These are phyloP conservation scores for Rhytidiadelphus loreus DNA, from an alignment of 225 moss, liverwort and hornwort genomes.

Conservation along the genomic window DNA sequence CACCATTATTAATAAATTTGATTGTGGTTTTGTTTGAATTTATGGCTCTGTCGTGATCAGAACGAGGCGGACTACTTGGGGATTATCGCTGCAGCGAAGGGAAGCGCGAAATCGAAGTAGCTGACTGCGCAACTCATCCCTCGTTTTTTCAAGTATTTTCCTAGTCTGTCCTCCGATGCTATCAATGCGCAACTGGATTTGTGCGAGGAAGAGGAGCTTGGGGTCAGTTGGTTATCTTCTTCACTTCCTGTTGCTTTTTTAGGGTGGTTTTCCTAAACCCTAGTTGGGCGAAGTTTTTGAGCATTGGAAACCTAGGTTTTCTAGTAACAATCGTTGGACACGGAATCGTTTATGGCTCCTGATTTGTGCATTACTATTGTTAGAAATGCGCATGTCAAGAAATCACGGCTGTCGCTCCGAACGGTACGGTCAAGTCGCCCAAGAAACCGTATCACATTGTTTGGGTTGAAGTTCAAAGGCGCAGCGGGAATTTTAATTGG, in stretches of 20 bases:
- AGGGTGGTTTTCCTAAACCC: conserved; percentile 17
- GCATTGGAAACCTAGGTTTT: background rate
- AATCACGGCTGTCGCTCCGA: background rate
- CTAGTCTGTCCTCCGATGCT: conserved; percentile 66
- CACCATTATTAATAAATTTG: background rate
- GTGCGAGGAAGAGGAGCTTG: conserved; percentile 97
- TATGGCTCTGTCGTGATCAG: conserved; percentile 21
- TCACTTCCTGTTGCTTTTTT: too few species aligned
- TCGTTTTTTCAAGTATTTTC: conserved; percentile 90
- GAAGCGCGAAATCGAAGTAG: conserved; percentile 88
- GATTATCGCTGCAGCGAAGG: conserved; percentile 89
- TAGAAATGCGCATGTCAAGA: conserved; percentile 11
- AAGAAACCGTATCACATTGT: background rate
- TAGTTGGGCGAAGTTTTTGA: background rate
- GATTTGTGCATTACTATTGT: background rate
- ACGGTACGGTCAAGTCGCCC: background rate
- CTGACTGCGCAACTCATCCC: conserved; percentile 92
- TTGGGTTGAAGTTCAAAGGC: background rate
- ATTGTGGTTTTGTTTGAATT: background rate
- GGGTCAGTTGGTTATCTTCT: conserved; percentile 41
- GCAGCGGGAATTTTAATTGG: background rate
- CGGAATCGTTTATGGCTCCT: background rate
- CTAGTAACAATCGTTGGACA: background rate
- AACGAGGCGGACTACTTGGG: conserved; percentile 95
- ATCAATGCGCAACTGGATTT: conserved; percentile 98